Percentiles rank a stretch among this genome's conserved stretches.
Evolutionary conservation across 192 early-diverging fungal species (phyloP).

Genomic region (Allomyces arbusculus): DNA sequence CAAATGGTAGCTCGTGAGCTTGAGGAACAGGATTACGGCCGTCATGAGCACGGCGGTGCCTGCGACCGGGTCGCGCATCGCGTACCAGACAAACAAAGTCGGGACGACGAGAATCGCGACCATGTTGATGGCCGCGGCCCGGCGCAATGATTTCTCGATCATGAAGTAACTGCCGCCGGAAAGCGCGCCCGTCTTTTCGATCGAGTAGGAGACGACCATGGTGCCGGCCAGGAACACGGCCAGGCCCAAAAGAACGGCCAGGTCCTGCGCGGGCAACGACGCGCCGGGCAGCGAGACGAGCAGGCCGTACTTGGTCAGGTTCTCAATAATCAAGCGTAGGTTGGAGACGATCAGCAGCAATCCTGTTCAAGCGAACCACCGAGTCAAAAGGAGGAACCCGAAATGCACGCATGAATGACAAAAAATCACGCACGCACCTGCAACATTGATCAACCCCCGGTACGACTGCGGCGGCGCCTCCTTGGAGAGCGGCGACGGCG

Average conservation of each 20-base stretch:
- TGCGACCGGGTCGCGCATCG: conserved; percentile 46
- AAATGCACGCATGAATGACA: conserved; percentile 1
- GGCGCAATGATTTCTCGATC: conserved; percentile 9
- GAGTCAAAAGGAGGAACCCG: neutral
- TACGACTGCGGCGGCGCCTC: conserved; percentile 70
- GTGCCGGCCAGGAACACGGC: conserved; percentile 24
- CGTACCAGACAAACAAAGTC: conserved; percentile 39
- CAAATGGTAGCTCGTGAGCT: conserved; percentile 56
- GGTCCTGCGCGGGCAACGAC: conserved; percentile 31
- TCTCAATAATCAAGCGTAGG: conserved; percentile 67
- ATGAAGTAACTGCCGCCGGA: too few relatives aligned
- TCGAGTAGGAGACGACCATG: conserved; percentile 31
- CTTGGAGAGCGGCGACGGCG: conserved; percentile 55
- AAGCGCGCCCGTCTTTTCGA: conserved; percentile 32
- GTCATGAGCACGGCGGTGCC: conserved; percentile 36
- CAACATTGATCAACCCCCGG: conserved; percentile 61
- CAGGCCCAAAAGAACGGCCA: conserved; percentile 24
- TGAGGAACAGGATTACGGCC: conserved; percentile 52
- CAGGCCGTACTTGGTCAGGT: conserved; percentile 73
- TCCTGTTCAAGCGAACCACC: conserved; percentile 12
- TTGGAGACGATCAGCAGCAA: conserved; percentile 61
- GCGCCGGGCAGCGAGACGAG: conserved; percentile 47
- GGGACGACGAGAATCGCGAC: conserved; percentile 31
- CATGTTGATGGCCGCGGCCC: conserved; percentile 24
- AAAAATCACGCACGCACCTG: conserved; percentile 19